Base-by-base conservation (phyloP, 805 yeast species). In the Saturnispora gosingensis region DNA sequence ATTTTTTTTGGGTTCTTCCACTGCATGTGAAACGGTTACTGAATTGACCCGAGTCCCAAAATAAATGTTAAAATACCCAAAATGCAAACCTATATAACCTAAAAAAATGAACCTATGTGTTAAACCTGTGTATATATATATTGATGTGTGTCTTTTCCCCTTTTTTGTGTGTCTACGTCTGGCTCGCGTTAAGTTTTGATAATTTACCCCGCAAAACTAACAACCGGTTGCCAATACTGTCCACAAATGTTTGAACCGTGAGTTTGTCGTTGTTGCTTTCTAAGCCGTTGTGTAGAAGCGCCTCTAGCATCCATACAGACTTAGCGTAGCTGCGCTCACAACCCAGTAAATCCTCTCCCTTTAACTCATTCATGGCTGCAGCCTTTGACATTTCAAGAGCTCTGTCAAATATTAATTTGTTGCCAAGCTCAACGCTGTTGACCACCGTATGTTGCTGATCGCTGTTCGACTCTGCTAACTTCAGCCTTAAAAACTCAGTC, bases 221-320 rank as follows among this genome's bases (percentile, higher is more conserved):
- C 58, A 91, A 72, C 56, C 98, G 74, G 58, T 81, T 83, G 15
- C 91, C 87, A 56, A 91, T 88, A 65, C 95, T 84, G 51, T 79
- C 78, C 58, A 89, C 83, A 62, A 90, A 88, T 66, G 81, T 81
- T 63, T 84, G 88, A 48, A 91, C 88, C 67, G 86, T 83, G 43
- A 74, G 77, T 48, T 71, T 71, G 65, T 91, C 98, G 47, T 83
- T 88, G 4, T 72, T 76, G 61, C 87, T 95, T 54, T 66, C 75
- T 24, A 56, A 55, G 30, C 60, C 60, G 49, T 58, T 58, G 53
- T 85, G 91, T 50, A 89, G 67, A 27, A 91, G 71, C 1, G 96
- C 88, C 63, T 88, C 95, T 61, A 91, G 72, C 97, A 91, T 88
- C 97, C 97, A 91, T 49, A 91, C 79, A 0, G 97, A 83, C 0